Evolutionary conservation across 805 yeast species (phyloP).

Genomic region (Ogataea dorogensis): DNA sequence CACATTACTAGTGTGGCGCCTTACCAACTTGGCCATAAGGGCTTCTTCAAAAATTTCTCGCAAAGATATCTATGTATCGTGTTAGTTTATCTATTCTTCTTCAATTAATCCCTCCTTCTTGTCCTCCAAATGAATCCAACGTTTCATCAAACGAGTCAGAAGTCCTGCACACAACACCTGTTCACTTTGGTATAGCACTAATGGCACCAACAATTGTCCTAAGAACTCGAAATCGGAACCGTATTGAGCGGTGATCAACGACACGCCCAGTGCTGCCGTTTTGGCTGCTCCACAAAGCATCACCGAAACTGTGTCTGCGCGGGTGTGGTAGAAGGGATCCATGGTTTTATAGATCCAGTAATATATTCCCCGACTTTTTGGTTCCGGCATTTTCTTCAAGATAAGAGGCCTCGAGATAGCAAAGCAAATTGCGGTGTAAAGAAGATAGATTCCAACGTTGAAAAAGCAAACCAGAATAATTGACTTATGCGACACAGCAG

Average conservation of each 20-base stretch:
- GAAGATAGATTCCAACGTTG: constrained; percentile 74
- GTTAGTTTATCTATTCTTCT: background rate
- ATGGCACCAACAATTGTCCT: constrained; percentile 74
- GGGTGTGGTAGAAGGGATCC: constrained; percentile 67
- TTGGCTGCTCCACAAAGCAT: constrained; percentile 92
- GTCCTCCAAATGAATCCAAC: constrained; percentile 55
- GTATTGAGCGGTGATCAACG: constrained; percentile 62
- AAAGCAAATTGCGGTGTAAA: constrained; percentile 68
- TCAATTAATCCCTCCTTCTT: constrained; percentile 8
- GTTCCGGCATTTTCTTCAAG: constrained; percentile 47
- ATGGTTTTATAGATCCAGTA: constrained; percentile 42
- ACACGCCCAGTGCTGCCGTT: constrained; percentile 89
- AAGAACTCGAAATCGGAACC: constrained; percentile 58
- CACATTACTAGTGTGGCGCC: constrained; percentile 38
- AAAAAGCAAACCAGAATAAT: constrained; percentile 78
- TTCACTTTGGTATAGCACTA: constrained; percentile 83
- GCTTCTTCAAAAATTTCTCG: constrained; percentile 13
- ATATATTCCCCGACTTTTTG: constrained; percentile 44
- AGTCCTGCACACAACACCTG: constrained; percentile 83
- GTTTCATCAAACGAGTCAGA: constrained; percentile 60
- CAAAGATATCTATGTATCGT: background rate
- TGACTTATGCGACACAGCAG: constrained; percentile 47
- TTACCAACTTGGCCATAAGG: constrained; percentile 37
- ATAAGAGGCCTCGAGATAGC: constrained; percentile 57
- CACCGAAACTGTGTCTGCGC: constrained; percentile 71